phyloP scores from a whole-genome alignment of 2,329 filamentous ascomycete species.

The Aspergillus clavatus region DNA sequence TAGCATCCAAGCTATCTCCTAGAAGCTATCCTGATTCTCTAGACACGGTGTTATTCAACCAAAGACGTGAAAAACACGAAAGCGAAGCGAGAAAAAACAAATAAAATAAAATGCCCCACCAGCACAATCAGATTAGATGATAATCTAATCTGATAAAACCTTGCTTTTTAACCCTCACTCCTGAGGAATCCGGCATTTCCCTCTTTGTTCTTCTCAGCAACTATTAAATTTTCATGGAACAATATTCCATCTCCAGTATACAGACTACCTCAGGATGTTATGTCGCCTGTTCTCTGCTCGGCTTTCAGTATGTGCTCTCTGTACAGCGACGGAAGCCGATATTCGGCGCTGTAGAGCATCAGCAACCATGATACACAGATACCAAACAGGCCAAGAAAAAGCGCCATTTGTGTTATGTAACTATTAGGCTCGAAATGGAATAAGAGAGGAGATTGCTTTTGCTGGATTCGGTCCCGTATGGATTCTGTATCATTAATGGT shows the following conservation, averaged over 20 bases:
- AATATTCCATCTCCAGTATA: not conserved
- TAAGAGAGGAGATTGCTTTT: too few species aligned
- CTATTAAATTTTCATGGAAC: not conserved
- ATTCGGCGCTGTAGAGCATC: not conserved
- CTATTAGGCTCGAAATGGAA: too few species aligned
- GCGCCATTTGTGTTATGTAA: not conserved
- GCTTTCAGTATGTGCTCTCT: too few species aligned
- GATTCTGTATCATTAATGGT: too few species aligned
- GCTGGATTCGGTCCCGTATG: too few species aligned
- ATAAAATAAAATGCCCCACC: constrained; percentile 3
- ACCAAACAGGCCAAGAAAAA: not conserved
- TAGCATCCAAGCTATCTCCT: too few species aligned
- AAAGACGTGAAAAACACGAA: constrained; percentile 1
- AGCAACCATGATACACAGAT: not conserved
- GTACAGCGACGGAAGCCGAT: not conserved
- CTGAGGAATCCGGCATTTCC: not conserved
- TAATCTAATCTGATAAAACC: constrained; percentile 29
- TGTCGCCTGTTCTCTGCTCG: too few species aligned
- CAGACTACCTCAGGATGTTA: not conserved
- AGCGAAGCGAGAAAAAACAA: constrained; percentile 1
- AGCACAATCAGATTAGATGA: constrained; percentile 28
- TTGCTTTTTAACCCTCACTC: too few species aligned
- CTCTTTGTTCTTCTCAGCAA: not conserved
- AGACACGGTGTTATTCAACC: not conserved
- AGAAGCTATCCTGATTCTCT: not conserved